Evolutionary conservation across 352 stramenopile genomes (phyloP).

Genomic region (Globisporangium recalcitrans): DNA sequence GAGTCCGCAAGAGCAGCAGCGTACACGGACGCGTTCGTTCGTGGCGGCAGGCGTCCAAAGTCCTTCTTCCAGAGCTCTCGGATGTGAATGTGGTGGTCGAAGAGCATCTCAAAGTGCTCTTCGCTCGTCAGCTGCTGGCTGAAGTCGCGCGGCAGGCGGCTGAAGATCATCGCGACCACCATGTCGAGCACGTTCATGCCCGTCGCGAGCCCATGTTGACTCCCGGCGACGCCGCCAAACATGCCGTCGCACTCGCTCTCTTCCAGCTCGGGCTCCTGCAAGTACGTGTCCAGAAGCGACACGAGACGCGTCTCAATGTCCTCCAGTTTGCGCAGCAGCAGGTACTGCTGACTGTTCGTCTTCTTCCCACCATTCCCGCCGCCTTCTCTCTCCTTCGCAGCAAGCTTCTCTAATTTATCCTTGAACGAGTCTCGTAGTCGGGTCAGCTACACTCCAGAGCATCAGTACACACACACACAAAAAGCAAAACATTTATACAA

Average conservation of each 20-base stretch:
- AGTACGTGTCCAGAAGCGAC: constrained; percentile 48
- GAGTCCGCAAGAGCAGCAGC: constrained; percentile 1
- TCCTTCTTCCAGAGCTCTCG: constrained; percentile 78
- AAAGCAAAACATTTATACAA: neutral
- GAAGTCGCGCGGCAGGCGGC: constrained; percentile 69
- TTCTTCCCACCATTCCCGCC: constrained; percentile 13
- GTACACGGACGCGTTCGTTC: constrained; percentile 10
- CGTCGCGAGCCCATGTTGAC: constrained; percentile 20
- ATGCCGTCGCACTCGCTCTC: constrained; percentile 42
- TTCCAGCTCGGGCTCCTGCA: constrained; percentile 51
- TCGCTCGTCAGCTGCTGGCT: constrained; percentile 46
- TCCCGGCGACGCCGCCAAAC: constrained; percentile 24
- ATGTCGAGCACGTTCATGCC: constrained; percentile 85
- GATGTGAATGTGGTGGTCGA: constrained; percentile 79
- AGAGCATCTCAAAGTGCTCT: constrained; percentile 65
- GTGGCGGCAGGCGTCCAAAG: constrained; percentile 64
- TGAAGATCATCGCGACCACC: constrained; percentile 83
- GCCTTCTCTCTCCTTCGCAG: constrained; percentile 6
- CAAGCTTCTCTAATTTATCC: constrained; percentile 39
- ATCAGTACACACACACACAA: neutral
- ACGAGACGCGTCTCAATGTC: constrained; percentile 72
- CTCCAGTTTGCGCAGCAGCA: constrained; percentile 74
- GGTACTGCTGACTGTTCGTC: constrained; percentile 26
- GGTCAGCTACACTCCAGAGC: constrained; percentile 29
- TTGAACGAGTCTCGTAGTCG: constrained; percentile 66